Percentiles rank a stretch among this genome's conserved stretches.
These are phyloP conservation scores for Blastocystis sp. DNA, from an alignment of 352 stramenopile genomes.

Conservation along the genomic window DNA sequence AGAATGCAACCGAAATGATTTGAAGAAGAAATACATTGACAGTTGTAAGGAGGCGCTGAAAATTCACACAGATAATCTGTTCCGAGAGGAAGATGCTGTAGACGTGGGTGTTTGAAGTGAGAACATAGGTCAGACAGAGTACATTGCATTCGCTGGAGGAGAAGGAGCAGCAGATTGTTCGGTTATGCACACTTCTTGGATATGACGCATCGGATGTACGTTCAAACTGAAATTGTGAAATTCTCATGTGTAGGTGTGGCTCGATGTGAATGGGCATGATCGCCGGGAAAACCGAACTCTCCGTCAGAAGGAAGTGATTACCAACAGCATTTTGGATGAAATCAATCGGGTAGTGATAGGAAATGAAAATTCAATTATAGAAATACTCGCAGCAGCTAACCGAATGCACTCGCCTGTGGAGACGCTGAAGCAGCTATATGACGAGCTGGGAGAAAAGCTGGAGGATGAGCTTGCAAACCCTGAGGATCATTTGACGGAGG, in stretches of 20 bases:
- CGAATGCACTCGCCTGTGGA: neutral
- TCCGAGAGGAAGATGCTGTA: neutral
- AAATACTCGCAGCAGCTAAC: neutral
- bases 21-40: neutral
- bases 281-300: conserved; percentile 1
- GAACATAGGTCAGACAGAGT: neutral
- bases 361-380: neutral
- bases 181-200: conserved; percentile 2
- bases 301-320: neutral
- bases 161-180: neutral
- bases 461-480: conserved; percentile 18
- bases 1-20: neutral
- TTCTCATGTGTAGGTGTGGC: neutral
- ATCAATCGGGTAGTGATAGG: neutral
- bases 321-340: neutral
- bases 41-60: neutral
- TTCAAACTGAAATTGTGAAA: too few species aligned
- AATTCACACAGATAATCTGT: neutral
- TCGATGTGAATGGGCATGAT: conserved; percentile 26
- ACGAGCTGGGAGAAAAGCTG: conserved; percentile 20
- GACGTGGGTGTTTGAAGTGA: neutral
- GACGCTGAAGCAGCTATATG: neutral
- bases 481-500: conserved; percentile 16
- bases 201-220: too few species aligned
- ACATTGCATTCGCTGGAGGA: neutral